Evolutionary conservation across 257 asterid genomes (phyloP), one percentile per base, ranked within the genome.

Genomic region (Fraxinus excelsior): DNA sequence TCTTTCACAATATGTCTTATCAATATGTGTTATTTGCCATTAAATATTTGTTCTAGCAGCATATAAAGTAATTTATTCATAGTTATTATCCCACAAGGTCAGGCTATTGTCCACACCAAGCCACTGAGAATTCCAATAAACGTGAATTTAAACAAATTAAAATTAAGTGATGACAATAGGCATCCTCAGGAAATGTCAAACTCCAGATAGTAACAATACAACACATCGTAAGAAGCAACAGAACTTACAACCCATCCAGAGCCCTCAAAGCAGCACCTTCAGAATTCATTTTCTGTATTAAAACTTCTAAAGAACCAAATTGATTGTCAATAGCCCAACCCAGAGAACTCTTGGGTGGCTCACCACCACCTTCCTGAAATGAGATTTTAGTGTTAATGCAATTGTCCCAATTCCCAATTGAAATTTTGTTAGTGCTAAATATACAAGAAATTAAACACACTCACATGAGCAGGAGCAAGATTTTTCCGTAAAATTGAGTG

Each of bases 401-500:
- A 46, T 75, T 13, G 34, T 11, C 44, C 25, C 21, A 51, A 38
- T 12, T 71, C 46, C 9, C n/a, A 40, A 35, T 18, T 23, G 19
- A 28, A 31, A 76, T 37, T 18, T 26, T 44, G 64, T 70, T 21
- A 29, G 70, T 4, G 29, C 66, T 37, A 66, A 58, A 62, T 31
- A 62, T 25, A 25, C 29, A 10, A 53, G 38, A 7, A 49, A 72
- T 65, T 67, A 37, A 7, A 31, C 32, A 64, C 25, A 82, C 94
- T 77, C 80, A 91, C 97, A 67, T 83, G 79, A 79, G 80, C 73
- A 60, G 97, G 94, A 44, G 94, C 87, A 72, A 91, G 94, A 79
- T 91, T 91, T 82, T 91, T 91, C 97, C 97, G 90, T 87, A 91
- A 91, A 53, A 91, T 87, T 44, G 97, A 91, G 89, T 91, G 97